Conservation (phyloP, 2,329 filamentous ascomycete genomes). For the Colletotrichum gigasporum region DNA sequence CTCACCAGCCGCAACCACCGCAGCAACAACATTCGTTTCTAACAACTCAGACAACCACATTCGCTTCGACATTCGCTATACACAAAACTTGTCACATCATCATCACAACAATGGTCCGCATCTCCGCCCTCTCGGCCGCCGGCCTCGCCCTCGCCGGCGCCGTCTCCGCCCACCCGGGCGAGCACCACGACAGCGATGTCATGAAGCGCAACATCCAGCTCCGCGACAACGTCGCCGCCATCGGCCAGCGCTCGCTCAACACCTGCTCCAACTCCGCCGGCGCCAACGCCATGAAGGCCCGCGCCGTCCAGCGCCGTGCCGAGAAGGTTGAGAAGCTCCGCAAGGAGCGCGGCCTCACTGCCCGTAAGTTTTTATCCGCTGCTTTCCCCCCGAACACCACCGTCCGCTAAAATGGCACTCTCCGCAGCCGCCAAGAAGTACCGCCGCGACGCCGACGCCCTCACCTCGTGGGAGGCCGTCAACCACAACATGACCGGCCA, state of each 20-base stretch:
- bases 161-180: conserved; percentile 43
- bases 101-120: conserved; percentile 12
- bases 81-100: not conserved
- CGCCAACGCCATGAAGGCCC: conserved; percentile 48
- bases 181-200: conserved; percentile 39
- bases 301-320: conserved; percentile 51
- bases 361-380: not conserved
- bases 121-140: conserved; percentile 15
- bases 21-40: conserved; percentile 21
- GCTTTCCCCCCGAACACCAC: not conserved
- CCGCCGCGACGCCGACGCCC: conserved; percentile 43
- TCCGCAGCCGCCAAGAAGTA: conserved; percentile 40
- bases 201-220: conserved; percentile 46
- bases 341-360: conserved; percentile 38
- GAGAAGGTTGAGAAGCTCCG: conserved; percentile 49
- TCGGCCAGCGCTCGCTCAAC: conserved; percentile 48
- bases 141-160: conserved; percentile 35
- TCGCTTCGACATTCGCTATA: conserved; percentile 9
- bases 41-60: not conserved
- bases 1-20: conserved; percentile 3
- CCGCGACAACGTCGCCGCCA: conserved; percentile 41
- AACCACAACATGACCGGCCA: conserved; percentile 44
- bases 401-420: not conserved
- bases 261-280: conserved; percentile 49
- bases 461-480: conserved; percentile 43